These are phyloP conservation scores for Amanita molliuscula DNA, from an alignment of 768 basidiomycete genomes.

Conservation along the genomic window DNA sequence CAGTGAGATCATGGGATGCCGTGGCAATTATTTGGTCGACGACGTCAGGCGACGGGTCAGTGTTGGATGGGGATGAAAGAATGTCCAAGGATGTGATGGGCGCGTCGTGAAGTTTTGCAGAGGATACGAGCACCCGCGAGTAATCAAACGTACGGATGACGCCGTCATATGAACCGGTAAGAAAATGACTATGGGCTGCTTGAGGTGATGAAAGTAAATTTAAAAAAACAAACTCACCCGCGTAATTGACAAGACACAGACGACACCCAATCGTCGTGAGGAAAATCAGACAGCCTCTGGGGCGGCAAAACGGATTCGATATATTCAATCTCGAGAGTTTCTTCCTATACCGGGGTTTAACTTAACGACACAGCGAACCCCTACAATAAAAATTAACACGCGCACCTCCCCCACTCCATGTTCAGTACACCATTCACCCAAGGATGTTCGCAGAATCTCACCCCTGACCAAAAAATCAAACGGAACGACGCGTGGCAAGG, in stretches of 20 bases:
- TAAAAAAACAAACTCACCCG: conserved; percentile 27
- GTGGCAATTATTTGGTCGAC: conserved; percentile 41
- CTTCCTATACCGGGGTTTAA: conserved; percentile 43
- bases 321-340: conserved; percentile 88
- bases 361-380: background rate
- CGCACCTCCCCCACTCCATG: conserved; percentile 64
- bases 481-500: conserved; percentile 62
- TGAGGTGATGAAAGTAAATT: background rate
- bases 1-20: conserved; percentile 74
- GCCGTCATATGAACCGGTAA: conserved; percentile 79
- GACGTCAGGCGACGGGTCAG: conserved; percentile 9
- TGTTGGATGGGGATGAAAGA: conserved; percentile 16
- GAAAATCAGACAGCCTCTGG: conserved; percentile 64
- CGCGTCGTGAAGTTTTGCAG: conserved; percentile 44
- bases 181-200: conserved; percentile 39
- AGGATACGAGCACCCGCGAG: conserved; percentile 44
- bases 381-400: conserved; percentile 1
- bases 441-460: conserved; percentile 59
- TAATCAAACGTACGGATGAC: conserved; percentile 65
- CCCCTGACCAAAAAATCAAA: conserved; percentile 90
- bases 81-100: conserved; percentile 59
- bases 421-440: conserved; percentile 69
- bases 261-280: conserved; percentile 93
- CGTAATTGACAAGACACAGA: conserved; percentile 53
- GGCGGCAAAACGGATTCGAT: conserved; percentile 85